phyloP scores from a whole-genome alignment of 495 filamentous ascomycete genomes.

The Penicillium arizonense region DNA sequence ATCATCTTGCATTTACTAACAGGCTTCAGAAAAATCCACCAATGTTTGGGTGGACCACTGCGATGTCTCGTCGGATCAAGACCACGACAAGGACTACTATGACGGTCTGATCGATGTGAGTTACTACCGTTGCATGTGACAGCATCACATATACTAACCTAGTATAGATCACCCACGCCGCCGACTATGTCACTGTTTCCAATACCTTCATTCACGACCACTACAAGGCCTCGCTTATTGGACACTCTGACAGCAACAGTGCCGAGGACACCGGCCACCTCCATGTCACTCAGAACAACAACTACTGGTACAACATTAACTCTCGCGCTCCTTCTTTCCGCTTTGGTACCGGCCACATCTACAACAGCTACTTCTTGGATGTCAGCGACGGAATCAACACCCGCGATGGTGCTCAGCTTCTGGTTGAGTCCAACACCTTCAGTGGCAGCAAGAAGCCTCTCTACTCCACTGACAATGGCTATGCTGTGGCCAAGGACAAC shows the following conservation, averaged over 20 bases:
- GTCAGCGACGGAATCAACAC: slow-evolving; percentile 62
- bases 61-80: slow-evolving; percentile 58
- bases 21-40: slow-evolving; percentile 34
- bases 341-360: slow-evolving; percentile 60
- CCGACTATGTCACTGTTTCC: slow-evolving; percentile 51
- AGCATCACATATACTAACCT: neutral
- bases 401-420: slow-evolving; percentile 61
- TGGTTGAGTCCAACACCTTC: slow-evolving; percentile 62
- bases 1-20: neutral
- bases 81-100: slow-evolving; percentile 63
- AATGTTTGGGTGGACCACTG: slow-evolving; percentile 71
- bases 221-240: slow-evolving; percentile 63
- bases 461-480: slow-evolving; percentile 55
- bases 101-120: slow-evolving; percentile 64
- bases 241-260: slow-evolving; percentile 50
- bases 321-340: slow-evolving; percentile 59
- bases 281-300: slow-evolving; percentile 60
- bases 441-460: slow-evolving; percentile 45
- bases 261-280: slow-evolving; percentile 53
- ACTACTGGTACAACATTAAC: slow-evolving; percentile 61
- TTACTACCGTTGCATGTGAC: neutral
- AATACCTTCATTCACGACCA: slow-evolving; percentile 58
- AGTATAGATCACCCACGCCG: slow-evolving; percentile 40
- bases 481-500: slow-evolving; percentile 52
- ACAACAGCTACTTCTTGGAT: slow-evolving; percentile 47